phyloP scores from a whole-genome alignment of 2,329 filamentous ascomycete species.

The Zasmidium cellare region DNA sequence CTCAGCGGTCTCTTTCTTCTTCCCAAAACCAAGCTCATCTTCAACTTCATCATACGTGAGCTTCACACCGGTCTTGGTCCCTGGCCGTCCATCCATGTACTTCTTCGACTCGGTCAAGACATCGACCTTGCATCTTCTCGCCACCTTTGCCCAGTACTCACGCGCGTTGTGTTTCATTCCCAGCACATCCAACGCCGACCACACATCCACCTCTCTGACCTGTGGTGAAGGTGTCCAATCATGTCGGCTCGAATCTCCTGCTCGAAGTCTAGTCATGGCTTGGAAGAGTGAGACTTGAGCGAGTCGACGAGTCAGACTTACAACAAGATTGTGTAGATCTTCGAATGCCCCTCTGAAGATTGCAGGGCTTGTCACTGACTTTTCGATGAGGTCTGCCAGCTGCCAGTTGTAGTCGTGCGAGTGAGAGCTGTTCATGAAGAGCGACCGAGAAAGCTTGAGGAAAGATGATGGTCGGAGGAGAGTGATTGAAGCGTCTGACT shows the following conservation, averaged over 20 bases:
- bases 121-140: constrained; percentile 54
- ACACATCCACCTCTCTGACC: constrained; percentile 49
- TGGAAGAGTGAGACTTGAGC: constrained; percentile 70
- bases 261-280: constrained; percentile 66
- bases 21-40: constrained; percentile 38
- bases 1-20: constrained; percentile 38
- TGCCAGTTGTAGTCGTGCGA: constrained; percentile 68
- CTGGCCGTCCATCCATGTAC: constrained; percentile 28
- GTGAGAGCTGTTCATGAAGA: constrained; percentile 72
- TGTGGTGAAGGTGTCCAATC: constrained; percentile 24
- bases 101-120: constrained; percentile 43
- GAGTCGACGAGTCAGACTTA: constrained; percentile 69
- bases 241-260: constrained; percentile 36
- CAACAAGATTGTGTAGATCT: constrained; percentile 69
- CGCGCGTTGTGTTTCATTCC: constrained; percentile 48
- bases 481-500: constrained; percentile 19
- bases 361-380: constrained; percentile 58
- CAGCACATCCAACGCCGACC: constrained; percentile 56
- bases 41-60: constrained; percentile 45
- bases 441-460: constrained; percentile 61
- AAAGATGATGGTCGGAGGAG: constrained; percentile 63
- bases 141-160: constrained; percentile 53
- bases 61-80: constrained; percentile 25
- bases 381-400: constrained; percentile 46
- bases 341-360: constrained; percentile 74